These are phyloP conservation scores for Xylaria castorea DNA, from an alignment of 495 filamentous ascomycete species.

Conservation along the genomic window DNA sequence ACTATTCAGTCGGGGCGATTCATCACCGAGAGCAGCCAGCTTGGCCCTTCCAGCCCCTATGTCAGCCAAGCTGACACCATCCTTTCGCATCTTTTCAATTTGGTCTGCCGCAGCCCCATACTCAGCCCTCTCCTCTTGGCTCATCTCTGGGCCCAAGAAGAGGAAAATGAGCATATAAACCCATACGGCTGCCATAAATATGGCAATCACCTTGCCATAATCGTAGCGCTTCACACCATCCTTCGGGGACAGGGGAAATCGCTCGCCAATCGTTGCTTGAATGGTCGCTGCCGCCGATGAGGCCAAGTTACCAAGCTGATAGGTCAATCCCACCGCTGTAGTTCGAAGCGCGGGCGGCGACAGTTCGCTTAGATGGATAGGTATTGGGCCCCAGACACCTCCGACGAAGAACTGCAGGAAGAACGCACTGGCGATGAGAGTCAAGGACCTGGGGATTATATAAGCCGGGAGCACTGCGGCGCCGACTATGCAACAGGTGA, in stretches of 20 bases:
- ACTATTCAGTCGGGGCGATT: not conserved
- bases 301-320: slow-evolving; percentile 82
- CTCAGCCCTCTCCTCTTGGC: slow-evolving; percentile 25
- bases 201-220: slow-evolving; percentile 87
- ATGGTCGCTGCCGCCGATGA: slow-evolving; percentile 79
- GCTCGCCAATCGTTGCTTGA: slow-evolving; percentile 77
- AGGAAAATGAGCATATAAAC: slow-evolving; percentile 75
- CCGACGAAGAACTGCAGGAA: slow-evolving; percentile 87
- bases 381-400: slow-evolving; percentile 81
- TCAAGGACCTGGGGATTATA: slow-evolving; percentile 62
- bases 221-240: slow-evolving; percentile 63
- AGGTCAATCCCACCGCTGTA: slow-evolving; percentile 77
- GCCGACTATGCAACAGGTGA: slow-evolving; percentile 72
- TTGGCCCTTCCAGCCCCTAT: slow-evolving; percentile 23
- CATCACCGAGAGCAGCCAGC: not conserved
- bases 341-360: slow-evolving; percentile 77
- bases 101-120: slow-evolving; percentile 6
- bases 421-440: slow-evolving; percentile 76
- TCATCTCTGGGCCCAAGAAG: slow-evolving; percentile 72
- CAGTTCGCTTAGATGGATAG: slow-evolving; percentile 84
- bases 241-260: slow-evolving; percentile 70
- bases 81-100: slow-evolving; percentile 28
- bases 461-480: slow-evolving; percentile 80
- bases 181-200: slow-evolving; percentile 87
- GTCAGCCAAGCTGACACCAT: slow-evolving; percentile 20